Base-by-base conservation (phyloP, 768 basidiomycete species). In the Termitomyces sp. region DNA sequence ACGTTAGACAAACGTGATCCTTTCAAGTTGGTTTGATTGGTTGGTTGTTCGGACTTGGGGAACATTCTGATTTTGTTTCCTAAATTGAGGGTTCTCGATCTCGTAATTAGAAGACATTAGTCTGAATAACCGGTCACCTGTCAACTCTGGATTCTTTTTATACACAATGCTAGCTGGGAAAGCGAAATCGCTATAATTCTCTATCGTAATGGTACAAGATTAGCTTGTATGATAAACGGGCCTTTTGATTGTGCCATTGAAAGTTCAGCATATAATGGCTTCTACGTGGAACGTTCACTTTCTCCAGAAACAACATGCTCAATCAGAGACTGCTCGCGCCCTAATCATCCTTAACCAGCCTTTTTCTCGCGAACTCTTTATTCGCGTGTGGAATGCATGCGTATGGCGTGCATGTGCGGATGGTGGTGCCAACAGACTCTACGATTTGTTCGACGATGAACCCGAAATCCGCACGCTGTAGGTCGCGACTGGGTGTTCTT, bases 311-410 rank as follows among this genome's bases (percentile, higher is more conserved):
- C 57, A 59, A 10, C 14, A 50, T 44, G n/a, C 52, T 49, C 51
- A 47, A 43, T 14, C 33, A 43, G 46, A 28, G 20, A 44, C 54
- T 26, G 50, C 60, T 51, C 77, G 77, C 44, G 91, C 87, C 0
- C 77, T 98, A 59, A 86, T 98, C 65, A 86, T 99, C 64, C 81
- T 98, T 57, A 98, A 99, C 71, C 92, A 96, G 61, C 89, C 93
- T 0, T 93, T 96, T 68, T 84, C 85, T 26, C 63, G 72, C 4
- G 64, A 74, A 10, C 79, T 97, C 44, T 78, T 98, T 46, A 67
- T 73, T 14, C 78, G 79, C 10, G 71, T 95, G 9, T 97, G 84
- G 82, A 68, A 69, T 14, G 69, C 77, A 13, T 75, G 74, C 10
- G 64, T 70, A 52, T 84, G 84, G 82, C 78, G 73, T 41, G 80